Evolutionary conservation across 805 yeast genomes (phyloP), one percentile per base, ranked within the genome.

Genomic region (Ogataea thermomethanolica): DNA sequence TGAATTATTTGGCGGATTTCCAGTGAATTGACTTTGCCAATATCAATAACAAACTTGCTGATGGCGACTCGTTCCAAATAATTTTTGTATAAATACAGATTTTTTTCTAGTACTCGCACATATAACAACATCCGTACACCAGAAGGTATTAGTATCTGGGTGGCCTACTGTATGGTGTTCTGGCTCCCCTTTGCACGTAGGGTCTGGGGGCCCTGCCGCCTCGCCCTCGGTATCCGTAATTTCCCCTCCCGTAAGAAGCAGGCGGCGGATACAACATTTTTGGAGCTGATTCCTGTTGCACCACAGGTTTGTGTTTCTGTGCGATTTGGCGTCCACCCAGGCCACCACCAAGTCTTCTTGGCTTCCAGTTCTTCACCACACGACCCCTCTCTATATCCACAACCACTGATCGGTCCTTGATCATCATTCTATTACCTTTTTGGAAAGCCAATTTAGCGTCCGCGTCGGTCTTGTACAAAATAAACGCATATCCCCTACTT

Each of bases 311-410:
- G 33, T 35, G 37, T 13, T 41, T 38, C 22, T 39, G 41, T 4
- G 35, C 44, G 23, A 44, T 39, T 12, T 35, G 34, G 38, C 64
- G 46, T 1, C 96, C 96, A 4, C 97, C 97, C n/a, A 85, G 62
- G 0, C 97, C 97, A 4, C 97, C 97, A 1, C 96, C 96, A 2
- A 91, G 66, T 43, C 91, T 59, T 51, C 84, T 58, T 0, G 95
- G 93, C 40, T 70, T 73, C 84, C 90, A 85, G 49, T 71, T 74
- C 40, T 81, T 73, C 11, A 75, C 73, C 1, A 78, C 60, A 33
- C 93, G 64, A 2, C 88, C 84, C 43, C 91, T 60, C 55, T 84
- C 93, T 33, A 77, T 72, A 54, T 85, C 95, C 1, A 81, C 84
- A n/a, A 83, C 61, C 7, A 81, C 70, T 4, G 70, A 64, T 33